A percentile compares a stretch with the other conserved stretches of the same genome.
These are phyloP conservation scores for Fusarium papillatum DNA, from an alignment of 2,329 filamentous ascomycete genomes.

Conservation along the genomic window DNA sequence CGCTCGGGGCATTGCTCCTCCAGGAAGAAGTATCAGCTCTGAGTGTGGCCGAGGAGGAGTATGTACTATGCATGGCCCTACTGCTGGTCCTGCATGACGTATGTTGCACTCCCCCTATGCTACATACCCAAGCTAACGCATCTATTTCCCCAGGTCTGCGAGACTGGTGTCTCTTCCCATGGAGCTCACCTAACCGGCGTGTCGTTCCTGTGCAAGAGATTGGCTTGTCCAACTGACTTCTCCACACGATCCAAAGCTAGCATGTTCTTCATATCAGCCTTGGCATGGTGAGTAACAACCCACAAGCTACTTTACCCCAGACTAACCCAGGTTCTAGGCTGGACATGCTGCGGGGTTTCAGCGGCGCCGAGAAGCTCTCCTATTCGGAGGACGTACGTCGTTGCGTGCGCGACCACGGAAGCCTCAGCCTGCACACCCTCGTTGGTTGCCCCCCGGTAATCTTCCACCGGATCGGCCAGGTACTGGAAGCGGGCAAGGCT, in stretches of 20 bases:
- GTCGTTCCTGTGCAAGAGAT: constrained; percentile 42
- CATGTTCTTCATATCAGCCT: constrained; percentile 42
- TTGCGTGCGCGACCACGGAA: constrained; percentile 41
- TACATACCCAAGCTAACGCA: rapidly evolving
- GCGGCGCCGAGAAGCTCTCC: constrained; percentile 47
- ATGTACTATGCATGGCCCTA: constrained; percentile 41
- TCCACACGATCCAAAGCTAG: constrained; percentile 29
- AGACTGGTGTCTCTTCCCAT: constrained; percentile 43
- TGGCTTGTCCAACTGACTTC: constrained; percentile 27
- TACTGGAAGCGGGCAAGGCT: constrained; percentile 39
- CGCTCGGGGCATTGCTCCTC: constrained; percentile 32
- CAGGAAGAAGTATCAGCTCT: constrained; percentile 34
- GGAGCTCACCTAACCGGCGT: constrained; percentile 46
- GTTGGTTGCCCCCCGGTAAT: constrained; percentile 45
- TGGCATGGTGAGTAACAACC: constrained; percentile 40
- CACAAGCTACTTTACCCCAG: neutral
- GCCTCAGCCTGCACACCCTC: constrained; percentile 40
- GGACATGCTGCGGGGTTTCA: constrained; percentile 46
- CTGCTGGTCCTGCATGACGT: constrained; percentile 46
- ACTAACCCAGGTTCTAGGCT: constrained; percentile 29
- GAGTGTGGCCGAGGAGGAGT: constrained; percentile 34
- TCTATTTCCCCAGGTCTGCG: constrained; percentile 36
- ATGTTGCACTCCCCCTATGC: rapidly evolving
- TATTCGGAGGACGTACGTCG: constrained; percentile 41
- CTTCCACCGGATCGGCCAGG: constrained; percentile 41